phyloP scores from a whole-genome alignment of 2,329 filamentous ascomycete species.

The Colletotrichum falcatum region DNA sequence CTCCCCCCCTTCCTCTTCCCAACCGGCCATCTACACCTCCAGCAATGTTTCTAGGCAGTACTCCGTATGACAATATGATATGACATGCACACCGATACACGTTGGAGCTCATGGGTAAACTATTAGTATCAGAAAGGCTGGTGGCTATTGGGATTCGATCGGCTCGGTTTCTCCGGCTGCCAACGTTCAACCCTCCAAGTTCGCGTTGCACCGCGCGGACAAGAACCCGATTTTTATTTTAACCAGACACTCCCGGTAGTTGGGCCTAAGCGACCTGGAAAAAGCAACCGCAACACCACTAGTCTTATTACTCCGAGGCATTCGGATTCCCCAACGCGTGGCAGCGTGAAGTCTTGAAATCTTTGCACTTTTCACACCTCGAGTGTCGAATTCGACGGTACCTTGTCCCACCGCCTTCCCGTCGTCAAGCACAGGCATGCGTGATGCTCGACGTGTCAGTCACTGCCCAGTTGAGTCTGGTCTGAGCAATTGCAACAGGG shows the following conservation, averaged over 20 bases:
- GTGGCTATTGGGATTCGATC: too few relatives aligned
- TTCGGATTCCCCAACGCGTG: background rate
- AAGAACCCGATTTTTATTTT: background rate
- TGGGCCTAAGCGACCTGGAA: background rate
- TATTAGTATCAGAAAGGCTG: too few relatives aligned
- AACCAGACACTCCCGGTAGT: background rate
- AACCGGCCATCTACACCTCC: background rate
- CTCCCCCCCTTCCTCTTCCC: background rate
- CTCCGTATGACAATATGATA: too few relatives aligned
- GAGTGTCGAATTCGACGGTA: too few relatives aligned
- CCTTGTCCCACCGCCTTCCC: background rate
- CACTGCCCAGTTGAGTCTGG: slow-evolving; percentile 12
- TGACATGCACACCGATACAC: background rate
- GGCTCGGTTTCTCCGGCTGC: background rate
- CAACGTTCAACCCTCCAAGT: background rate
- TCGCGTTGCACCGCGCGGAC: background rate
- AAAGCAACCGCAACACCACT: slow-evolving; percentile 1
- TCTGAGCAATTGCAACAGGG: slow-evolving; percentile 20
- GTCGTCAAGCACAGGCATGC: slow-evolving; percentile 6
- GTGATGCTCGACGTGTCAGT: slow-evolving; percentile 7
- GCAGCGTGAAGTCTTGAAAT: background rate
- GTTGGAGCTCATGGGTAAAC: background rate
- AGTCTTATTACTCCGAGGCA: background rate
- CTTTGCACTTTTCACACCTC: background rate
- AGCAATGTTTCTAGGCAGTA: background rate